Evolutionary conservation across 2,329 filamentous ascomycete species (phyloP).

Genomic region (Grosmannia clavigera): DNA sequence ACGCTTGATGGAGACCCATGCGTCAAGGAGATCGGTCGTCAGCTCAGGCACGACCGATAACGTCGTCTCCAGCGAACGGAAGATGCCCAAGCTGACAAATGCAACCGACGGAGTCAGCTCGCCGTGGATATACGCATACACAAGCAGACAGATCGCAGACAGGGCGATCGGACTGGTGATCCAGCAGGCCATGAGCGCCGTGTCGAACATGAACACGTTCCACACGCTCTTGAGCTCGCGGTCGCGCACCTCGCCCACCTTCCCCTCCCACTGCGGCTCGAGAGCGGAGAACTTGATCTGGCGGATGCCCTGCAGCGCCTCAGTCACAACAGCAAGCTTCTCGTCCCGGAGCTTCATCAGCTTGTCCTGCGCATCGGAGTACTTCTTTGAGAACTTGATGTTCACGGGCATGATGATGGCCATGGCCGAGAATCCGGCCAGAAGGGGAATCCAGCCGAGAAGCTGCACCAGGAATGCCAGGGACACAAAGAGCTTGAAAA

Average conservation of each 20-base stretch:
- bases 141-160: conserved; percentile 55
- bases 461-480: conserved; percentile 54
- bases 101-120: conserved; percentile 58
- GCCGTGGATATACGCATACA: conserved; percentile 53
- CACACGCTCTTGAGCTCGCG: conserved; percentile 56
- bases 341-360: conserved; percentile 66
- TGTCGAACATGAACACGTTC: conserved; percentile 52
- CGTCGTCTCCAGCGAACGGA: conserved; percentile 60
- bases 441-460: conserved; percentile 58
- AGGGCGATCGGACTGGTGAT: conserved; percentile 62
- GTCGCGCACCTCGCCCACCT: conserved; percentile 51
- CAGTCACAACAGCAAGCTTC: conserved; percentile 64
- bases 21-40: conserved; percentile 57
- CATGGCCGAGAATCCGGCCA: conserved; percentile 54
- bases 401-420: conserved; percentile 56
- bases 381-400: conserved; percentile 50
- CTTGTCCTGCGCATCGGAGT: conserved; percentile 50
- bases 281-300: conserved; percentile 78
- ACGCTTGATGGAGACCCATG: conserved; percentile 57
- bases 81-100: conserved; percentile 66
- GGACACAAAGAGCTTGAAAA: conserved; percentile 52
- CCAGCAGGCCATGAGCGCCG: conserved; percentile 54
- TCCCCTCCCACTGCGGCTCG: conserved; percentile 61
- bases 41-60: conserved; percentile 62
- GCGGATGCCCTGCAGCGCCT: conserved; percentile 65